A percentile compares a stretch with the other conserved stretches of the same genome.
Conservation (phyloP, 1,284 basidiomycete genomes). For the Ganoderma leucocontextum region DNA sequence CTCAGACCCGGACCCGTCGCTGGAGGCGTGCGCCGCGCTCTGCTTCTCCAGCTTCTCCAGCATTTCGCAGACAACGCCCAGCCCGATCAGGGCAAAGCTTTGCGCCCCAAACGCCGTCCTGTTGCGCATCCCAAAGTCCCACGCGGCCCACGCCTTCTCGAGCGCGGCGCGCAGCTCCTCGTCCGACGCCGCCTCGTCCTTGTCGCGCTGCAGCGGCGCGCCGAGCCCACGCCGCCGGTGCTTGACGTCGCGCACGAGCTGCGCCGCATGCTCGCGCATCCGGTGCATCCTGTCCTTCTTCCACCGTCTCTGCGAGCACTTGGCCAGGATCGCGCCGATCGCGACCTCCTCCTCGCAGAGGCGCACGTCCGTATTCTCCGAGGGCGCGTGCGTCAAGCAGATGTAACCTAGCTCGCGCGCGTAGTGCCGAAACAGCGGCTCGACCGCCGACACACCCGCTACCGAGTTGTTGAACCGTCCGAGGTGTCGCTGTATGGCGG, state of each 20-base stretch:
- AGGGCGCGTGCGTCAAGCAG: constrained; percentile 70
- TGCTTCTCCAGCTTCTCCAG: constrained; percentile 53
- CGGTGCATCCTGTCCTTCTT: constrained; percentile 65
- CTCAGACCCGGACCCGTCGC: neutral
- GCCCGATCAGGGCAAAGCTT: constrained; percentile 73
- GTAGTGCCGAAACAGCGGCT: constrained; percentile 58
- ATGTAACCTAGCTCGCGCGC: constrained; percentile 73
- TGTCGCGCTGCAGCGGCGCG: constrained; percentile 34
- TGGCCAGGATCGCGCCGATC: constrained; percentile 74
- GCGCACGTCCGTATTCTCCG: constrained; percentile 59
- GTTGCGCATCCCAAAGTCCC: constrained; percentile 58
- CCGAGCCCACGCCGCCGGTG: constrained; percentile 49
- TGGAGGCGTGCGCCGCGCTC: neutral
- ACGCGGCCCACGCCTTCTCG: constrained; percentile 66
- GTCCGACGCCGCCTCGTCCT: constrained; percentile 27
- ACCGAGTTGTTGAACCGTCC: constrained; percentile 31
- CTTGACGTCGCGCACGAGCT: constrained; percentile 60
- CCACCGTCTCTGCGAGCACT: constrained; percentile 62
- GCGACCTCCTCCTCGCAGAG: constrained; percentile 79
- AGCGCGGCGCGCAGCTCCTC: constrained; percentile 53
- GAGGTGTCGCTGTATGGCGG: constrained; percentile 49
- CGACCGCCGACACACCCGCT: constrained; percentile 43
- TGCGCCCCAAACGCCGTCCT: constrained; percentile 60
- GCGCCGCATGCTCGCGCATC: constrained; percentile 65
- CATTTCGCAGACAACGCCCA: constrained; percentile 66